Evolutionary conservation across 306 rosid species (phyloP).

Genomic region (Carpinus fangiana): DNA sequence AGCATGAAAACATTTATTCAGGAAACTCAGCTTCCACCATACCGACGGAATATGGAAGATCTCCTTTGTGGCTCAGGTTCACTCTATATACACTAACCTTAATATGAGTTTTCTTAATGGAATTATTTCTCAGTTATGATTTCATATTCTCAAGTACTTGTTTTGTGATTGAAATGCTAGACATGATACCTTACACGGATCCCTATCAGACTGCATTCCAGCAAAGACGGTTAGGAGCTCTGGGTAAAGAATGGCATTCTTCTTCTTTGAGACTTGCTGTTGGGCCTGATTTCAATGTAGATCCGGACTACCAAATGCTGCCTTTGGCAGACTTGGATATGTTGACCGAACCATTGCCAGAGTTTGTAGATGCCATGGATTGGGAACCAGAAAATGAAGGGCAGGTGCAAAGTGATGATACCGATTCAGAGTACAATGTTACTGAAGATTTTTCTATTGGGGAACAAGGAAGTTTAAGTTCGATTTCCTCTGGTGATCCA

Average conservation of each 20-base stretch:
- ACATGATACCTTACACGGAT: conserved; percentile 92
- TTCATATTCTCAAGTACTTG: conserved; percentile 30
- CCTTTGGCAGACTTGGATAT: conserved; percentile 89
- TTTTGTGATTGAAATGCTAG: conserved; percentile 55
- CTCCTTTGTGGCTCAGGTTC: conserved; percentile 94
- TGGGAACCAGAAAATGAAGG: conserved; percentile 94
- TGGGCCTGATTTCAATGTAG: conserved; percentile 94
- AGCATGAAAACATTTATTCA: conserved; percentile 40
- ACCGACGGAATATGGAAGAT: conserved; percentile 91
- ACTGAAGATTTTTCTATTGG: conserved; percentile 71
- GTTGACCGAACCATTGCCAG: conserved; percentile 74
- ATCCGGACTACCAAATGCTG: conserved; percentile 84
- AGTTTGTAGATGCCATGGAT: conserved; percentile 77
- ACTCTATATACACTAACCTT: conserved; percentile 27
- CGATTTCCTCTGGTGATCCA: conserved; percentile 62
- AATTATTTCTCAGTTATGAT: conserved; percentile 4
- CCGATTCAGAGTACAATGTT: conserved; percentile 88
- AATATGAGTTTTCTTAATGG: conserved; percentile 1
- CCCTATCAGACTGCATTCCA: conserved; percentile 96
- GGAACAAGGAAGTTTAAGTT: conserved; percentile 75
- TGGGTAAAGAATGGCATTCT: conserved; percentile 91
- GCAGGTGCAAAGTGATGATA: conserved; percentile 79
- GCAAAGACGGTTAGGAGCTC: conserved; percentile 82
- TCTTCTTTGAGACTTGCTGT: conserved; percentile 74
- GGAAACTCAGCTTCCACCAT: conserved; percentile 91